Evolutionary conservation across 192 early-diverging fungal species (phyloP).

Genomic region (Diversispora eburnea): DNA sequence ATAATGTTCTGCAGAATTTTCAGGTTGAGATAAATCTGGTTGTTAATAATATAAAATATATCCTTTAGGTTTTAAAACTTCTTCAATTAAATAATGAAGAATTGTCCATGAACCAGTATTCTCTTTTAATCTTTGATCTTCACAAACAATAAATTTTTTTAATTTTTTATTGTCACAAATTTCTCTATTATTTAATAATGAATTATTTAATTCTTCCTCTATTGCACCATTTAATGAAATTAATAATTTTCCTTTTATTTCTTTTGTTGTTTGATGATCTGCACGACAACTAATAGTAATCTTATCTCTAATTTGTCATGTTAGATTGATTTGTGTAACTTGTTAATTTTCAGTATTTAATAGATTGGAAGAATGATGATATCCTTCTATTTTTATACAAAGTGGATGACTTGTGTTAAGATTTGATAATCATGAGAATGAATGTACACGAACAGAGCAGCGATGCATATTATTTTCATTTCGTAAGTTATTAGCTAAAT

Average conservation of each 20-base stretch:
- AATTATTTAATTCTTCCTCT: neutral
- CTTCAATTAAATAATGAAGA: conserved; percentile 11
- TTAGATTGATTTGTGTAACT: neutral
- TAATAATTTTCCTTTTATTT: conserved; percentile 3
- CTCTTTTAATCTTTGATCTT: conserved; percentile 6
- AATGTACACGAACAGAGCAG: neutral
- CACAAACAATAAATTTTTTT: neutral
- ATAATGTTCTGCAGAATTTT: neutral
- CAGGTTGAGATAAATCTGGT: conserved; percentile 19
- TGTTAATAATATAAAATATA: conserved; percentile 13
- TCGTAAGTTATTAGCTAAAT: neutral
- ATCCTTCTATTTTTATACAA: neutral
- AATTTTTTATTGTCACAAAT: conserved; percentile 7
- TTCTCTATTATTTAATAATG: neutral
- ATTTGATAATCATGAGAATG: neutral
- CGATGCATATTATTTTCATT: conserved; percentile 5
- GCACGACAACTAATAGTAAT: neutral
- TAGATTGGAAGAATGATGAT: neutral
- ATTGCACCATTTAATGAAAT: neutral
- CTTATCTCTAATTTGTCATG: neutral
- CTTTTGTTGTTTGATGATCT: conserved; percentile 5
- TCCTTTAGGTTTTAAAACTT: conserved; percentile 7
- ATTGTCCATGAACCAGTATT: neutral
- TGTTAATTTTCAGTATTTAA: neutral
- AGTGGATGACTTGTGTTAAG: neutral